These are phyloP conservation scores for Physcomitrium patens DNA, from an alignment of 225 moss, liverwort and hornwort genomes.

Conservation along the genomic window DNA sequence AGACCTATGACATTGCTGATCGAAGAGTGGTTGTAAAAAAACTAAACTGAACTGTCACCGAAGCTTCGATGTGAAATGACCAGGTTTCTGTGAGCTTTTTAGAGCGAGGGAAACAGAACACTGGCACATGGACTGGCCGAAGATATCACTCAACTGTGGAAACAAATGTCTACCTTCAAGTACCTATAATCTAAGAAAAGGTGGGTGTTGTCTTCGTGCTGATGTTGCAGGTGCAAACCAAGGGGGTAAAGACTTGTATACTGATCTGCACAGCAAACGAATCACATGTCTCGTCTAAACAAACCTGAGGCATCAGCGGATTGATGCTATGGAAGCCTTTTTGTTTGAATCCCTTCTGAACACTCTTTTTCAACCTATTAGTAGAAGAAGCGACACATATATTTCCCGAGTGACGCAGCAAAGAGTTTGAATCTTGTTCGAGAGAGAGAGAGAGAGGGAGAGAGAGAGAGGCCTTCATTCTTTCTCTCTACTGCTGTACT, in stretches of 20 bases:
- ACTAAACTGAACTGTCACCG: too few species aligned
- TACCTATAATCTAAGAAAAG: background rate
- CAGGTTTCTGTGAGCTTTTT: background rate
- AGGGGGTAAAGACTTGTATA: background rate
- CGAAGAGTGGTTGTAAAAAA: too few species aligned
- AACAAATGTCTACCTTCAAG: background rate
- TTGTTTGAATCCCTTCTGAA: background rate
- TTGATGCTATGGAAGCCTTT: background rate
- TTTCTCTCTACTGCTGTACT: background rate
- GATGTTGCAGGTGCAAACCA: slow-evolving; percentile 19
- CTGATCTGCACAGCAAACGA: background rate
- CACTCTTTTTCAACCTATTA: background rate
- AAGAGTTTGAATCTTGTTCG: background rate
- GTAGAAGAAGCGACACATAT: background rate
- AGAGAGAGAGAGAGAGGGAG: too few species aligned
- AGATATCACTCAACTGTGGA: background rate
- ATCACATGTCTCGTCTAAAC: background rate
- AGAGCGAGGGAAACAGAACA: background rate
- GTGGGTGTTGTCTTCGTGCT: slow-evolving; percentile 16
- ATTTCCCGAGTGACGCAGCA: background rate
- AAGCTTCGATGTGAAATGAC: too few species aligned
- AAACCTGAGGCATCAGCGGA: slow-evolving; percentile 3
- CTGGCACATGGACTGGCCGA: too few species aligned
- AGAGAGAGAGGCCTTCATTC: background rate
- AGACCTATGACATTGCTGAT: too few species aligned